phyloP scores from a whole-genome alignment of 768 basidiomycete species.

The Boletus insuetus region DNA sequence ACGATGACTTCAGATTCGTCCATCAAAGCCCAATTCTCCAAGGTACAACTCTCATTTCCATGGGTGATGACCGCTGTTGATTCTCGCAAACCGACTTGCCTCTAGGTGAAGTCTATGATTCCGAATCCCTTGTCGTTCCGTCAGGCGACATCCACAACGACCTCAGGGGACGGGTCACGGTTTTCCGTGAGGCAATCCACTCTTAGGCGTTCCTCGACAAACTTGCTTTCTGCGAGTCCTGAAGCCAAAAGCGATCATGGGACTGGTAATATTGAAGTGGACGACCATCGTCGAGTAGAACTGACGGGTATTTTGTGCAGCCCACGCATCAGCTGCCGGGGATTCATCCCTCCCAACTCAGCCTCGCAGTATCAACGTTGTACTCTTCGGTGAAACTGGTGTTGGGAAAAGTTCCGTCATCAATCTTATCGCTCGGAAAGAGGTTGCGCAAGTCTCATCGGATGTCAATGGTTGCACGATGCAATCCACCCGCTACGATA shows the following conservation, averaged over 20 bases:
- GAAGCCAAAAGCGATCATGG: not conserved
- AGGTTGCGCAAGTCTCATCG: slow-evolving; percentile 25
- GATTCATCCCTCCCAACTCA: not conserved
- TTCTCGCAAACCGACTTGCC: not conserved
- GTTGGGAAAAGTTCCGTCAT: slow-evolving; percentile 33
- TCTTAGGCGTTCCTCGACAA: not conserved
- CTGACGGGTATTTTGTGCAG: slow-evolving; percentile 10
- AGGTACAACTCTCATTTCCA: slow-evolving; percentile 10
- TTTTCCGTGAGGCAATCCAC: not conserved
- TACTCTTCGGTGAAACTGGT: slow-evolving; percentile 43
- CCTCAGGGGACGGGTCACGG: not conserved
- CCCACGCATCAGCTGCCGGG: not conserved
- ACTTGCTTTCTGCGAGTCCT: not conserved
- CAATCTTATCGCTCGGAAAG: slow-evolving; percentile 28
- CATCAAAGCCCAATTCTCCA: not conserved
- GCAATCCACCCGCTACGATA: slow-evolving; percentile 24
- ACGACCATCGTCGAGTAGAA: not conserved
- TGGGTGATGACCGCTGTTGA: not conserved
- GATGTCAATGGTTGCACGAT: slow-evolving; percentile 38
- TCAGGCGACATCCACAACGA: not conserved
- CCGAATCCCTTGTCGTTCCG: not conserved
- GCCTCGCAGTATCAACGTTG: slow-evolving; percentile 29
- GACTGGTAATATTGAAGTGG: slow-evolving; percentile 8
- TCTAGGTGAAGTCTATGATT: slow-evolving; percentile 5
- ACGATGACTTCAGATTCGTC: slow-evolving; percentile 8